Evolutionary conservation across 768 basidiomycete genomes (phyloP).

Genomic region (Boletus tomentosulus): DNA sequence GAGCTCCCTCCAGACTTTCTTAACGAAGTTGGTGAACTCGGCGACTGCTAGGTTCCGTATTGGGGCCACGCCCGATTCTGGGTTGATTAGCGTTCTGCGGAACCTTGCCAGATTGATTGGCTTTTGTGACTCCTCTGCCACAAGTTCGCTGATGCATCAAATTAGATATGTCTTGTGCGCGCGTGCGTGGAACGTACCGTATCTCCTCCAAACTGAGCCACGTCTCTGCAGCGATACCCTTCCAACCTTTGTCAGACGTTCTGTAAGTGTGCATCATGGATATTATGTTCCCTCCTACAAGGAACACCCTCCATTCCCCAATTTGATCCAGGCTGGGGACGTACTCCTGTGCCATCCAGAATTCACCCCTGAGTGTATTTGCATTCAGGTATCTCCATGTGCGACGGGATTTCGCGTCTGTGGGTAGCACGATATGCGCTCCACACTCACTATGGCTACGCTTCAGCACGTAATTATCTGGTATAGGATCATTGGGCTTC

Average conservation of each 20-base stretch:
- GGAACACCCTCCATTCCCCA: conserved; percentile 2
- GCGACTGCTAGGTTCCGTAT: not conserved
- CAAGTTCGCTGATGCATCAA: too few relatives aligned
- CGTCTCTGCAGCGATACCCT: not conserved
- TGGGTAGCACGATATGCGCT: not conserved
- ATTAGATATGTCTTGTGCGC: too few relatives aligned
- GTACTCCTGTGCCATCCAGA: conserved; percentile 9
- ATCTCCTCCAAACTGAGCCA: not conserved
- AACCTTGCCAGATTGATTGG: not conserved
- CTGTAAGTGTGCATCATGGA: not conserved
- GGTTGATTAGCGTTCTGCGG: not conserved
- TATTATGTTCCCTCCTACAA: not conserved
- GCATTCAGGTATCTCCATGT: not conserved
- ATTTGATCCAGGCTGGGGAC: not conserved
- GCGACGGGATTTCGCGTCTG: too few relatives aligned
- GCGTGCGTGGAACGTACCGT: not conserved
- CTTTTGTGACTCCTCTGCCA: not conserved
- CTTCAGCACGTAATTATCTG: not conserved
- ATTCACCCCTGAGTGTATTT: not conserved
- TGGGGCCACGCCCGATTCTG: not conserved
- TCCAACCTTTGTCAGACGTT: not conserved
- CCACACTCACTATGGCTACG: conserved; percentile 1
- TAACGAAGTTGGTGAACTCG: not conserved
- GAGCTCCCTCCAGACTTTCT: not conserved
- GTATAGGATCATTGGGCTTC: not conserved